Base-by-base conservation (phyloP, 495 filamentous ascomycete species). In the Penicillium longicatenatum region DNA sequence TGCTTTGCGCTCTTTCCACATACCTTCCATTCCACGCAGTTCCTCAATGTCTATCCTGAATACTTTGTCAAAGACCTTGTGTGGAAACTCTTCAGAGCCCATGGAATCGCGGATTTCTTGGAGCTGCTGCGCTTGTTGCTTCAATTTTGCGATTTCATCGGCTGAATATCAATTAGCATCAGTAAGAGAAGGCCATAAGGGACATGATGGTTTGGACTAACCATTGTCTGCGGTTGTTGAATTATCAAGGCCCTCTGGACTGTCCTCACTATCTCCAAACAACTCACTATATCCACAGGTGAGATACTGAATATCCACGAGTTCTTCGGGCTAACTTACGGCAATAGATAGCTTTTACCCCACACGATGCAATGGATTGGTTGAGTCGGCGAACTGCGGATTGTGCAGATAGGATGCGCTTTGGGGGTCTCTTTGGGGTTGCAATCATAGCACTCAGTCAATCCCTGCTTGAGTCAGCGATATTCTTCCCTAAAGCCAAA, bases 281-380 rank as follows among this genome's bases (percentile, higher is more conserved):
- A 99, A 86, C 65, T 98, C 93, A 56, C 83, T 84, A 43, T 0
- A 50, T 39, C 3, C 17, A 3, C 3, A 20, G 33, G 4, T 73
- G 50, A 75, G 65, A 42, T 1, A 51, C 22, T 2, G 22, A 20
- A 14, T 20, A 1, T 12, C 10, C 14, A 46, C 26, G 46, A 16
- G 9, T 1, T 20, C 14, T 5, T 7, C 16, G 2, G 21, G 16
- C 1, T 6, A 41, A 14, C 77, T 60, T 75, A 86, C 82, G 90
- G 91, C 57, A 98, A 85, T 12, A 99, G 84, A 67, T 96, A 98
- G 66, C 91, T 96, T 79, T 98, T 99, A 0, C 84, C 93, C 94
- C 94, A 99, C n/a, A 98, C 93, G 46, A 99, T 99, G 75, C 94
- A 98, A 70, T 99, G 94, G 24, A 99, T 97, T 1, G 93, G 92